A percentile compares a stretch with the other conserved stretches of the same genome.
Evolutionary conservation across 495 filamentous ascomycete genomes (phyloP).

Genomic region (Penicillium nucicola): DNA sequence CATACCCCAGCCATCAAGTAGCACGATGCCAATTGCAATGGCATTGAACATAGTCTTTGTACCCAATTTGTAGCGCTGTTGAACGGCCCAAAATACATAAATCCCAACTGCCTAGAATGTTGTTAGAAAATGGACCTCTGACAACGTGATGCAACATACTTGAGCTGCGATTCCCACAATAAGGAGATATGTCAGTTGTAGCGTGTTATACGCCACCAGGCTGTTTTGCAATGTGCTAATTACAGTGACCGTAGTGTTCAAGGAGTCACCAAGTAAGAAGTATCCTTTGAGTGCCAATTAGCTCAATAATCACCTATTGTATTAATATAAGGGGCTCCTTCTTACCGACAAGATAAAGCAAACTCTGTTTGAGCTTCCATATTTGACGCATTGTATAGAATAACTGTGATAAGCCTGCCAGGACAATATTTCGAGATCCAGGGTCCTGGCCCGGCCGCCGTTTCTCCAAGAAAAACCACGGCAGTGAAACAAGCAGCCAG

Average conservation of each 20-base stretch:
- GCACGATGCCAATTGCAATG: constrained; percentile 52
- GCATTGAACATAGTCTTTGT: constrained; percentile 64
- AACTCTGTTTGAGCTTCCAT: constrained; percentile 60
- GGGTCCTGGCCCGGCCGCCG: constrained; percentile 55
- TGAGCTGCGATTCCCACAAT: constrained; percentile 64
- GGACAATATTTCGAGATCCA: constrained; percentile 40
- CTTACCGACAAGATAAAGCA: constrained; percentile 59
- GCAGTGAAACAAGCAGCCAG: constrained; percentile 60
- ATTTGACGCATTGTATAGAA: constrained; percentile 54
- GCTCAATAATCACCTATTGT: background rate
- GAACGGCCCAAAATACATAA: constrained; percentile 56
- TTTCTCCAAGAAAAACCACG: constrained; percentile 65
- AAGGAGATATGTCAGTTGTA: constrained; percentile 58
- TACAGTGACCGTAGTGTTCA: constrained; percentile 66
- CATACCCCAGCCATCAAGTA: constrained; percentile 65
- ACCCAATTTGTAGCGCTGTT: constrained; percentile 48
- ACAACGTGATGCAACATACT: constrained; percentile 12
- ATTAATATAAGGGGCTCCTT: background rate
- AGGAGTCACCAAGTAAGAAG: constrained; percentile 61
- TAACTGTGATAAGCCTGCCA: constrained; percentile 58
- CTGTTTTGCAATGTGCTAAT: constrained; percentile 60
- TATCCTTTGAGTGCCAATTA: constrained; percentile 38
- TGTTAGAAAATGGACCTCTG: background rate
- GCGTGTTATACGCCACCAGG: constrained; percentile 58
- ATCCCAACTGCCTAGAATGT: constrained; percentile 51